Evolutionary conservation across 2,329 filamentous ascomycete genomes (phyloP).

Genomic region (Emericellopsis cladophorae): DNA sequence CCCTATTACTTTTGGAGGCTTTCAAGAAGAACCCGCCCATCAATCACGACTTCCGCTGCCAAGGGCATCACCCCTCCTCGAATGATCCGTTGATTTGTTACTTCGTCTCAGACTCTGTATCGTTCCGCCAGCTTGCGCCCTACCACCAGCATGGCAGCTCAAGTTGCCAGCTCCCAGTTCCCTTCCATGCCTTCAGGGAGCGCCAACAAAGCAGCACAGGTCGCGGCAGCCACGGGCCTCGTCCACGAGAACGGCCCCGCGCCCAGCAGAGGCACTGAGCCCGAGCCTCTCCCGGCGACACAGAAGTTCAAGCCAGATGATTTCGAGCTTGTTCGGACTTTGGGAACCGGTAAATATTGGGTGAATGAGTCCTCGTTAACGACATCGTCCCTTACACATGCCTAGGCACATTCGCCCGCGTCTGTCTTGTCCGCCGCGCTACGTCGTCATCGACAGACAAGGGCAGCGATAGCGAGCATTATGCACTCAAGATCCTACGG

Average conservation of each 20-base stretch:
- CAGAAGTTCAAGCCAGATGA: slow-evolving; percentile 29
- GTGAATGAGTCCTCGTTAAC: background rate
- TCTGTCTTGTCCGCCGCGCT: slow-evolving; percentile 62
- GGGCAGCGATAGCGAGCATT: slow-evolving; percentile 26
- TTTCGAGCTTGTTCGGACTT: slow-evolving; percentile 61
- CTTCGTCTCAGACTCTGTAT: no score
- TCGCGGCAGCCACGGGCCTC: no score
- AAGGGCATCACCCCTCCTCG: no score
- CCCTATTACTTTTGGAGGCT: no score
- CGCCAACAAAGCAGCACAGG: no score
- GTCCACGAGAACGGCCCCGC: background rate
- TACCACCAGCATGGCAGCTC: no score
- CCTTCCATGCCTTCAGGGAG: no score
- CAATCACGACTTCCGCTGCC: no score
- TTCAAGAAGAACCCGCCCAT: no score
- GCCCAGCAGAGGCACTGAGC: background rate
- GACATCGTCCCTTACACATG: background rate
- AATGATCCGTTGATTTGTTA: no score
- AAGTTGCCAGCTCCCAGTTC: no score
- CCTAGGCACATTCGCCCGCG: slow-evolving; percentile 66
- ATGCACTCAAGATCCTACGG: slow-evolving; percentile 68
- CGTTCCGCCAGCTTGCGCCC: no score
- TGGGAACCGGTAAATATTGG: slow-evolving; percentile 54
- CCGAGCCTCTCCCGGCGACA: slow-evolving; percentile 11
- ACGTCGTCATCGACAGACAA: slow-evolving; percentile 20